Evolutionary conservation across 768 basidiomycete species (phyloP), one percentile per base, ranked within the genome.

Genomic region (Kwoniella sp.): DNA sequence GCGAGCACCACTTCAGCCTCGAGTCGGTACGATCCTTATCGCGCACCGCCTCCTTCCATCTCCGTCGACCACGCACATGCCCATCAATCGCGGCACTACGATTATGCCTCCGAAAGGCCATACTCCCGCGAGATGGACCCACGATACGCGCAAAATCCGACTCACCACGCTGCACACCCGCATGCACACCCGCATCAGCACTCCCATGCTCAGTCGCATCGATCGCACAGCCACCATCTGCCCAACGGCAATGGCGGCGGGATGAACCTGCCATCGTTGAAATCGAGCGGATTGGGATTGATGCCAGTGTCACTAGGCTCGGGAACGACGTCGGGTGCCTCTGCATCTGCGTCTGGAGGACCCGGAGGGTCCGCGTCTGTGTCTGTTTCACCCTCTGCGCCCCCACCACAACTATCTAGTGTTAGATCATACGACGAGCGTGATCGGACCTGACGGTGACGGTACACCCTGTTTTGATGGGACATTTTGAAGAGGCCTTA

Each of bases 181-280:
- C 61, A 26, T 63, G 20, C 51, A 12, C 52, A 54, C 31, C 38
- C 29, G 41, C 61, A 55, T 53, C 13, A 45, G n/a, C 59, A 61
- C 23, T 12, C 15, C 5, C 45, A n/a, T 61, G 22, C 45, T 7
- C 48, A 51, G 23, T 28, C 28, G 17, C 48, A 31, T 9, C 41
- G 41, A 3, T 17, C 41, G 3, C 41, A 45, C 17, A 9, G 17
- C 30, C 55, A 38, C 31, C 62, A 55, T 29, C 41, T 22, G 25
- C 15, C 23, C 56, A 38, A 51, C 13, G 15, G 34, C 53, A 58
- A 53, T 31, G 54, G 54, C 15, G 28, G n/a, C 9, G 54, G 54
- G 31, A 47, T 26, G 15, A 50, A 45, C 15, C 51, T 60, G 23
- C 58, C 58, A 11, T 34, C 58, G 9, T 8, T 60, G 48, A 60